phyloP scores from a whole-genome alignment of 371 early-diverging fungal species.

The Actinomortierella wolfii region DNA sequence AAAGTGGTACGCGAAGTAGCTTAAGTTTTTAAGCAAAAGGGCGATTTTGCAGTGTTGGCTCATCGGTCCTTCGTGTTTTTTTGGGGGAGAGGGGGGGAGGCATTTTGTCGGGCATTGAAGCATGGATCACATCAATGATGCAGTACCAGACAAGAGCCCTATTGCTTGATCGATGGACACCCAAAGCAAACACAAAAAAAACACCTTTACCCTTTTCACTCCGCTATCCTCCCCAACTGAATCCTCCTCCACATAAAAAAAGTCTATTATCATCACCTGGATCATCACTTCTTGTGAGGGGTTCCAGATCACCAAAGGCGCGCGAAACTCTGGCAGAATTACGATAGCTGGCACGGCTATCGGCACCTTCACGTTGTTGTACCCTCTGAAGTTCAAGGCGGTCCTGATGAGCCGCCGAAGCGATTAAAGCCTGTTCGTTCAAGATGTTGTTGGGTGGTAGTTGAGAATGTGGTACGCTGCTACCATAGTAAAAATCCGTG shows the following conservation, averaged over 20 bases:
- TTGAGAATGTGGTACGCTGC: no score
- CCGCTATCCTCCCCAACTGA: no score
- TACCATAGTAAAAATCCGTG: no score
- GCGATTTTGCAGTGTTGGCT: no score
- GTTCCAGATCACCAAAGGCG: constrained; percentile 37
- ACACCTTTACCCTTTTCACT: not conserved
- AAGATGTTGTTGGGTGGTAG: constrained; percentile 25
- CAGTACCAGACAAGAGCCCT: no score
- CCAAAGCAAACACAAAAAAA: not conserved
- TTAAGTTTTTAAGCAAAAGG: no score
- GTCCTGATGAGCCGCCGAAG: constrained; percentile 45
- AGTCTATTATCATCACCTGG: constrained; percentile 15
- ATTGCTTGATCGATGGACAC: not conserved
- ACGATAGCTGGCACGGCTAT: constrained; percentile 37
- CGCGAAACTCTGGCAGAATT: constrained; percentile 44
- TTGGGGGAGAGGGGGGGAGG: no score
- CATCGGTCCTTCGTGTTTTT: no score
- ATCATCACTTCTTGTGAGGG: constrained; percentile 31
- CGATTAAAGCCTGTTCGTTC: constrained; percentile 36
- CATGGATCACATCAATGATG: no score
- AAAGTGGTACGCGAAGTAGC: no score
- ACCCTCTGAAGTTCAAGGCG: constrained; percentile 28
- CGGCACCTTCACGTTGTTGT: constrained; percentile 12
- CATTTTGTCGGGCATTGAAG: no score
- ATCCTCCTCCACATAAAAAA: not conserved